phyloP scores from a whole-genome alignment of 2,329 filamentous ascomycete species.

The Sporothrix pallida region DNA sequence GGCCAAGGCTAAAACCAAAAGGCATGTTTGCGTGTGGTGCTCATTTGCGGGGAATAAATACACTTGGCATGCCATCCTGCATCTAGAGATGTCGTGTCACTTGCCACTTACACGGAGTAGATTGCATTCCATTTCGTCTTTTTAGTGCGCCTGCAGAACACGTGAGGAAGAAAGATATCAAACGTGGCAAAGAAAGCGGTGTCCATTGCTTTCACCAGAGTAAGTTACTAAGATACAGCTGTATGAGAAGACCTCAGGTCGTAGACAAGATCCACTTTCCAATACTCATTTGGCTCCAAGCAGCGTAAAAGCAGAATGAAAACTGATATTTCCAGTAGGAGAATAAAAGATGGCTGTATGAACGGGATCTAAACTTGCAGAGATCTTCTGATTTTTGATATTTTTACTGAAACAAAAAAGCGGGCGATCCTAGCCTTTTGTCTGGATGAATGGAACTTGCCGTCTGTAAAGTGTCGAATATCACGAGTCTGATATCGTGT shows the following conservation, averaged over 20 bases:
- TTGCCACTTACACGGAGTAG: background rate
- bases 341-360: background rate
- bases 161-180: background rate
- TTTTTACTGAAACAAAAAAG: background rate
- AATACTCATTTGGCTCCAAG: too few relatives aligned
- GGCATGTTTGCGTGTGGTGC: too few relatives aligned
- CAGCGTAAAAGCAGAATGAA: too few relatives aligned
- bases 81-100: conserved; percentile 13
- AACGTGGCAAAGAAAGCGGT: too few relatives aligned
- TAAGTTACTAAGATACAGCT: too few relatives aligned
- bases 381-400: background rate
- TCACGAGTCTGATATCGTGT: background rate
- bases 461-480: background rate
- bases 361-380: background rate
- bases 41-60: background rate
- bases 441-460: conserved; percentile 1
- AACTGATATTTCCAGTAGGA: background rate
- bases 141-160: too few relatives aligned
- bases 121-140: too few relatives aligned
- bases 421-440: background rate
- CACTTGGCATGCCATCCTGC: background rate
- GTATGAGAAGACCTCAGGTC: too few relatives aligned
- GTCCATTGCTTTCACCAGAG: too few relatives aligned
- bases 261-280: too few relatives aligned
- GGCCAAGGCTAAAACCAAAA: background rate